These are phyloP conservation scores for Excoecaria agallocha DNA, from an alignment of 345 rosid species.

Conservation along the genomic window DNA sequence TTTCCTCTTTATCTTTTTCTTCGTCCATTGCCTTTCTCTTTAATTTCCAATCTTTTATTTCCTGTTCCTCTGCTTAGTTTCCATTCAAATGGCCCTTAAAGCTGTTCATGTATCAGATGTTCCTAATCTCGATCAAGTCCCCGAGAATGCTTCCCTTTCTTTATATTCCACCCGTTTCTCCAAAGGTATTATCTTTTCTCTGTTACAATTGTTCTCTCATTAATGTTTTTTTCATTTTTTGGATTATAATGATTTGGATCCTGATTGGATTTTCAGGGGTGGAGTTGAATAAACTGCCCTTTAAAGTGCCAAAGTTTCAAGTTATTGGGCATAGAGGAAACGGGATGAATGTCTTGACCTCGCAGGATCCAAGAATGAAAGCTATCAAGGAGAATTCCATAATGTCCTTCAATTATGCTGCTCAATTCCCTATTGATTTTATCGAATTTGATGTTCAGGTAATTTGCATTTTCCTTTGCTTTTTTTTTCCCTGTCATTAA, in stretches of 20 bases:
- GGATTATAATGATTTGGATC: too few species aligned
- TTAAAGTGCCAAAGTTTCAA: slow-evolving; percentile 54
- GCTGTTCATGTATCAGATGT: slow-evolving; percentile 86
- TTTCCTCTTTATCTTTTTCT: background rate
- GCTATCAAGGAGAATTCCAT: slow-evolving; percentile 77
- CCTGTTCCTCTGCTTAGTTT: background rate
- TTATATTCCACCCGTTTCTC: slow-evolving; percentile 39
- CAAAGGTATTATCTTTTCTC: slow-evolving; percentile 21
- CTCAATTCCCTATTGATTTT: slow-evolving; percentile 68
- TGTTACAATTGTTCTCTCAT: background rate
- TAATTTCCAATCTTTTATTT: background rate
- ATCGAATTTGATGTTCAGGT: slow-evolving; percentile 99
- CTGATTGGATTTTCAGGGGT: slow-evolving; percentile 32
- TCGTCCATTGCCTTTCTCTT: background rate
- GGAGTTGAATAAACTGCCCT: slow-evolving; percentile 34
- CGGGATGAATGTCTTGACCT: slow-evolving; percentile 74
- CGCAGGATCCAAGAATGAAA: slow-evolving; percentile 60
- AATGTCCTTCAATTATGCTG: slow-evolving; percentile 71
- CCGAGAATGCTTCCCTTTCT: slow-evolving; percentile 46
- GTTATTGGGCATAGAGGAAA: slow-evolving; percentile 90
- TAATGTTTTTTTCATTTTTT: too few species aligned
- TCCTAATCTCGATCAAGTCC: slow-evolving; percentile 65
- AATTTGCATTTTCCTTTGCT: background rate
- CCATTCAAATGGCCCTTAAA: slow-evolving; percentile 57
- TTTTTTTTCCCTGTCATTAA: background rate